Evolutionary conservation across 306 rosid genomes (phyloP).

Genomic region (Cyamopsis tetragonoloba): DNA sequence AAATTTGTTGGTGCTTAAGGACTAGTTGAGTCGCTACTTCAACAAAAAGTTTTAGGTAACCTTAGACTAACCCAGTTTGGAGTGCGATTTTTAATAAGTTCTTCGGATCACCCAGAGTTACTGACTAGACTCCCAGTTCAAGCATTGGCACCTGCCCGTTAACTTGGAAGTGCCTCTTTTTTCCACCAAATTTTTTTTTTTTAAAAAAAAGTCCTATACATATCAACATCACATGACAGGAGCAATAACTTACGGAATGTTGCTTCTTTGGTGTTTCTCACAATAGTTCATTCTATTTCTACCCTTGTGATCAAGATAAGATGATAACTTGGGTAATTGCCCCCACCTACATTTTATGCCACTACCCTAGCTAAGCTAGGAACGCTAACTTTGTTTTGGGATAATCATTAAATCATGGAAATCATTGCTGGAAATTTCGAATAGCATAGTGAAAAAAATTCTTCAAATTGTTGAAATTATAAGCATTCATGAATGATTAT

Average conservation of each 20-base stretch:
- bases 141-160: no score
- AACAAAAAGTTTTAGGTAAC: no score
- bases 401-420: slow-evolving; percentile 11
- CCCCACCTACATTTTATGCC: not conserved
- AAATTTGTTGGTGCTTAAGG: no score
- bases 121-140: no score
- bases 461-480: not conserved
- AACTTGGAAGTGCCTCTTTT: no score
- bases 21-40: no score
- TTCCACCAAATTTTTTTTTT: no score
- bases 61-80: no score
- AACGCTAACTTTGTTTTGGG: not conserved
- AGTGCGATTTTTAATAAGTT: no score
- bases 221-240: not conserved
- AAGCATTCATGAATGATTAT: not conserved
- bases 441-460: not conserved
- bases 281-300: not conserved
- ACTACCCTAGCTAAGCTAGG: not conserved
- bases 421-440: not conserved
- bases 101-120: no score
- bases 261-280: not conserved
- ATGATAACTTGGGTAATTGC: not conserved
- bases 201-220: no score
- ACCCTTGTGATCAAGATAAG: not conserved
- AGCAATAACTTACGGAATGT: not conserved